Evolutionary conservation across 257 asterid species (phyloP).

Genomic region (Paraleonurus japonicus): DNA sequence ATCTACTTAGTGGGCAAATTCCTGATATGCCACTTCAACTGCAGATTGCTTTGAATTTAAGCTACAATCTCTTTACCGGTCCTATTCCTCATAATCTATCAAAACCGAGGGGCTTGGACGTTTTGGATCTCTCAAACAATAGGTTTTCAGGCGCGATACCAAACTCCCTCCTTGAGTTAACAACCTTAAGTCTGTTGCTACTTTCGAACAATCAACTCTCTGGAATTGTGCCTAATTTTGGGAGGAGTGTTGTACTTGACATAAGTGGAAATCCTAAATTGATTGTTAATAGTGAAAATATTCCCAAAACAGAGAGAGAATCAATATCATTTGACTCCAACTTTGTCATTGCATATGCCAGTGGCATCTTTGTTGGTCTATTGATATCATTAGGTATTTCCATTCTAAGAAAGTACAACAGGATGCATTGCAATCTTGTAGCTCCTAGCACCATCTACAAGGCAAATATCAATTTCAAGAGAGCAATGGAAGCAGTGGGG

Average conservation of each 20-base stretch:
- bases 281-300: neutral
- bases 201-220: conserved; percentile 62
- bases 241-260: conserved; percentile 1
- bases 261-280: conserved; percentile 31
- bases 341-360: conserved; percentile 39
- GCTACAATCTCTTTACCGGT: conserved; percentile 60
- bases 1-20: conserved; percentile 56
- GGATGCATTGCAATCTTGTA: conserved; percentile 37
- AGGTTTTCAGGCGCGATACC: conserved; percentile 62
- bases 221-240: conserved; percentile 51
- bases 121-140: conserved; percentile 78
- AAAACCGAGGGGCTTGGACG: conserved; percentile 46
- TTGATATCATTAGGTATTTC: conserved; percentile 26
- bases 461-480: conserved; percentile 59
- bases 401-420: conserved; percentile 42
- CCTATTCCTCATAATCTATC: conserved; percentile 42
- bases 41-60: conserved; percentile 68
- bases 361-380: conserved; percentile 40
- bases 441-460: conserved; percentile 69
- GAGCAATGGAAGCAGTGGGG: conserved; percentile 57
- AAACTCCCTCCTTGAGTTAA: conserved; percentile 26
- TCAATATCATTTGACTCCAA: conserved; percentile 33
- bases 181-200: conserved; percentile 45
- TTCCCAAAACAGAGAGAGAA: conserved; percentile 22
- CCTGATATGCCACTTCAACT: conserved; percentile 51